These are phyloP conservation scores for Anthostomella pinea DNA, from an alignment of 2,329 filamentous ascomycete genomes.

Conservation along the genomic window DNA sequence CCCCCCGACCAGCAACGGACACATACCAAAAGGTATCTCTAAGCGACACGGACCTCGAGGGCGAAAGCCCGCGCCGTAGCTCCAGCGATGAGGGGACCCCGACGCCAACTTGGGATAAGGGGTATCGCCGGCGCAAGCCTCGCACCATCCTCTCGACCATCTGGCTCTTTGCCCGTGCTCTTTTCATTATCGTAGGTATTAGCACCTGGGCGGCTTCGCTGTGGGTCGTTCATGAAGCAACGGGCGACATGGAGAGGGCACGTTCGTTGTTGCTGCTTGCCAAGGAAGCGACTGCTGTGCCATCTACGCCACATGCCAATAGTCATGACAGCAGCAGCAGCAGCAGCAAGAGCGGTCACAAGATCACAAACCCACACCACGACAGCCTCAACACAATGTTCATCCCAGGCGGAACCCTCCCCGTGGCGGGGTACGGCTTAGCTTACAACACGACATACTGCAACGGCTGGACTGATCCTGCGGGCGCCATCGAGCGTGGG, in stretches of 20 bases:
- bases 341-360: background rate
- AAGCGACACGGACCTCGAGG: background rate
- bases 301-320: background rate
- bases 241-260: background rate
- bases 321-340: conserved; percentile 2
- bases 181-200: background rate
- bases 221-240: background rate
- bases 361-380: background rate
- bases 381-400: background rate
- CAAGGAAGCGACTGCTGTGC: no score
- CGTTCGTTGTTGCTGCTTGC: background rate
- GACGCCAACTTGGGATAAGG: background rate
- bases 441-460: conserved; percentile 1
- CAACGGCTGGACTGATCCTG: background rate
- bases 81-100: background rate
- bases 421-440: background rate
- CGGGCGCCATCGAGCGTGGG: background rate
- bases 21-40: background rate
- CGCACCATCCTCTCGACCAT: background rate
- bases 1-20: background rate
- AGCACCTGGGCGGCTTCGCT: background rate
- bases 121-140: background rate
- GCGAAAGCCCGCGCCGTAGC: background rate
- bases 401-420: background rate
- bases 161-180: background rate